Conservation (phyloP, 2,329 filamentous ascomycete genomes). For the Pseudofabraea citricarpa region DNA sequence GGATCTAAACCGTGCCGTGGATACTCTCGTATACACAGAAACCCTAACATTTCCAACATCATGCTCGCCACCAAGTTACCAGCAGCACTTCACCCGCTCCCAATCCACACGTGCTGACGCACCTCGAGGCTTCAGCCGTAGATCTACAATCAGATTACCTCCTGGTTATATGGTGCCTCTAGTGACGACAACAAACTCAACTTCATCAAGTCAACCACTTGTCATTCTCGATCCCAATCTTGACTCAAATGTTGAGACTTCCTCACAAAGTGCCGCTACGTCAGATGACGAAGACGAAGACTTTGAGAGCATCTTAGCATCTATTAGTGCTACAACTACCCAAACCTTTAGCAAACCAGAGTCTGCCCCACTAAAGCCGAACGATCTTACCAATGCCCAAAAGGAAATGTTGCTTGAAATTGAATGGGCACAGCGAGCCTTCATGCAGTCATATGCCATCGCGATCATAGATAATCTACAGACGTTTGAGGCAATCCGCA, state of each 20-base stretch:
- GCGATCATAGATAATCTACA: conserved; percentile 55
- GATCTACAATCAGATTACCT: background rate
- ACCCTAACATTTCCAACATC: background rate
- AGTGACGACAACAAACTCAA: background rate
- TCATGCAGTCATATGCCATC: conserved; percentile 63
- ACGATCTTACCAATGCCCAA: conserved; percentile 55
- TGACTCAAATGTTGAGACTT: background rate
- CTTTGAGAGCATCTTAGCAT: background rate
- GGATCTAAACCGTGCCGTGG: conserved; percentile 12
- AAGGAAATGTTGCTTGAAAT: conserved; percentile 65
- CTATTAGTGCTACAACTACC: background rate
- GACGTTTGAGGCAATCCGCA: conserved; percentile 49
- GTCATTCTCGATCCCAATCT: background rate
- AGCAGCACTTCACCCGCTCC: background rate
- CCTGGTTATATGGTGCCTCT: background rate
- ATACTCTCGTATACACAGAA: conserved; percentile 16
- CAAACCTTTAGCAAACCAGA: conserved; percentile 10
- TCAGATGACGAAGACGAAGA: conserved; percentile 7
- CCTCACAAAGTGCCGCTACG: background rate
- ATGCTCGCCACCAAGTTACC: background rate
- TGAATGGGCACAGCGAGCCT: conserved; percentile 64
- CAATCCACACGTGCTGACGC: background rate
- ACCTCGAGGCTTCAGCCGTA: background rate
- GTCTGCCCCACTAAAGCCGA: conserved; percentile 35
- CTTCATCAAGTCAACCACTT: background rate